These are phyloP conservation scores for Ensete ventricosum DNA, from an alignment of 176 grass and related monocot genomes.

Conservation along the genomic window DNA sequence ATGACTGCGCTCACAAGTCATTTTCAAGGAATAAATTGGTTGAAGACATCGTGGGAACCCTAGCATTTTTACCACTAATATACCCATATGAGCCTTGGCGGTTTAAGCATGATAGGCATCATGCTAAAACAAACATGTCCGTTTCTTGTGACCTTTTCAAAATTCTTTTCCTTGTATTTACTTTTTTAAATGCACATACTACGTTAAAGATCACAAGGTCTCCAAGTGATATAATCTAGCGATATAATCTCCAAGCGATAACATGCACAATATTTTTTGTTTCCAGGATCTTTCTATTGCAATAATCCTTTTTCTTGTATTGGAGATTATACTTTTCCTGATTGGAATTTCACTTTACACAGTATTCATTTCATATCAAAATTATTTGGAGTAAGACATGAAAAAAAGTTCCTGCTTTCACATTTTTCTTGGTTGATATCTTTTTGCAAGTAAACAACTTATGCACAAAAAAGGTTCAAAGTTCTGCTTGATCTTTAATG, in stretches of 20 bases:
- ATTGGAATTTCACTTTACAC: not conserved
- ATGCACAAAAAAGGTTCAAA: not conserved
- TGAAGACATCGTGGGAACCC: constrained; percentile 89
- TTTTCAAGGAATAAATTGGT: constrained; percentile 97
- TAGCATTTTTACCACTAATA: constrained; percentile 87
- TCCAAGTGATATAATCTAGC: not conserved
- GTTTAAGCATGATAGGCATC: constrained; percentile 94
- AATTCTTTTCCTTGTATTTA: constrained; percentile 12
- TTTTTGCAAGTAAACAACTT: not conserved
- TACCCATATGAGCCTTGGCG: constrained; percentile 98
- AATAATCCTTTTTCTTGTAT: not conserved
- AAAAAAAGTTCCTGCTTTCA: not conserved
- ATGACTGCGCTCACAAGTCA: constrained; percentile 94
- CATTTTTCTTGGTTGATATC: not conserved
- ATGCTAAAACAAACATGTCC: constrained; percentile 96
- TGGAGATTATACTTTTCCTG: not conserved
- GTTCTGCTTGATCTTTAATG: constrained; percentile 10
- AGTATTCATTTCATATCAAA: too few relatives aligned
- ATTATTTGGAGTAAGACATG: not conserved
- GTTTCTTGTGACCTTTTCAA: constrained; percentile 7
- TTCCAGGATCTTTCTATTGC: not conserved
- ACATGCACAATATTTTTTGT: not conserved
- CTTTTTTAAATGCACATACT: not conserved
- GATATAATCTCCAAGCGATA: too few relatives aligned
- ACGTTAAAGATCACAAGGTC: not conserved